Conservation (phyloP, 116 monocot genomes). For the Dioscorea cayenensis region DNA sequence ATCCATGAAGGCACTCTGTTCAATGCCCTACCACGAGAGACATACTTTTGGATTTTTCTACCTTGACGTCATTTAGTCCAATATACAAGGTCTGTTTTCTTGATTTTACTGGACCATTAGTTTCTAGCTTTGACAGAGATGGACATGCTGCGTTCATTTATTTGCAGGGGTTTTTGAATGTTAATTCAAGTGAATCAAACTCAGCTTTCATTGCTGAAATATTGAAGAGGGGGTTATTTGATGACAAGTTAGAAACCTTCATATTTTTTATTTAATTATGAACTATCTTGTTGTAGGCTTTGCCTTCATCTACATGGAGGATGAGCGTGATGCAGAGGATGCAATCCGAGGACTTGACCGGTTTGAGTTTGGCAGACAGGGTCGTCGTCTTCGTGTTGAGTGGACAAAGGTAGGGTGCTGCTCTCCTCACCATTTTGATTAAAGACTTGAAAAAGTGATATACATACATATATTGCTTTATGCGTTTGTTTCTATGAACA, state of each 20-base stretch:
- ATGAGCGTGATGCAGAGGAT: constrained; percentile 95
- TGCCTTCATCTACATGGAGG: constrained; percentile 98
- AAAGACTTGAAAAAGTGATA: neutral
- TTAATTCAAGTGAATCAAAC: constrained; percentile 8
- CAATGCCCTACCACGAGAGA: constrained; percentile 47
- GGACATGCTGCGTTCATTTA: constrained; percentile 14
- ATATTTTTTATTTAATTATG: constrained; percentile 1
- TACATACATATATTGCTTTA: too few species aligned
- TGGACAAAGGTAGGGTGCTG: constrained; percentile 72
- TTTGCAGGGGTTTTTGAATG: constrained; percentile 11
- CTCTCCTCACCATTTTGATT: neutral
- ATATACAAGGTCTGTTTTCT: constrained; percentile 77
- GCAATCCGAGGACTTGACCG: constrained; percentile 83
- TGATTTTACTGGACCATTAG: constrained; percentile 36
- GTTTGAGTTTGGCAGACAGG: constrained; percentile 80
- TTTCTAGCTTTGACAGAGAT: constrained; percentile 42
- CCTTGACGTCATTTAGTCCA: constrained; percentile 67
- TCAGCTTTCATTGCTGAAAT: neutral
- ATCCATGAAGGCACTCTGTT: constrained; percentile 38
- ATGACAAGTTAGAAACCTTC: constrained; percentile 1
- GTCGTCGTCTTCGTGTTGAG: constrained; percentile 81
- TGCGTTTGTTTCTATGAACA: too few species aligned
- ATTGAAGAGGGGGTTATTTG: neutral
- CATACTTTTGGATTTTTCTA: constrained; percentile 53
- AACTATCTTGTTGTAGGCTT: constrained; percentile 46